These are phyloP conservation scores for Pseudotulostoma volvatum DNA, from an alignment of 495 filamentous ascomycete species.

Conservation along the genomic window DNA sequence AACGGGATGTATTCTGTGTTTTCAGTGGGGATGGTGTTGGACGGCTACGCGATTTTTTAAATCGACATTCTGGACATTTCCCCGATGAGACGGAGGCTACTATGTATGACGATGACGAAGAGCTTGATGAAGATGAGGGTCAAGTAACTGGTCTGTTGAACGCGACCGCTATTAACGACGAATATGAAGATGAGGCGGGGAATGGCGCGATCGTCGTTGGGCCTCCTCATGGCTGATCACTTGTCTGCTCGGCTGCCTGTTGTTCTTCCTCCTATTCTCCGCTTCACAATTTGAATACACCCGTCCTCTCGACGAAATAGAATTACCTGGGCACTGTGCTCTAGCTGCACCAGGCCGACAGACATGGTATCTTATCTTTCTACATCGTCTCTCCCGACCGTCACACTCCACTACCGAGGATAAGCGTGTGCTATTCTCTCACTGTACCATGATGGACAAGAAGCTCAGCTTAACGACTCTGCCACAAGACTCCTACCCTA, in stretches of 20 bases:
- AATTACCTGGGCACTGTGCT: too few species aligned
- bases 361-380: neutral
- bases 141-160: constrained; percentile 40
- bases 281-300: neutral
- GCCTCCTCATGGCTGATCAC: constrained; percentile 27
- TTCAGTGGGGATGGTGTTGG: constrained; percentile 81
- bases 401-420: neutral
- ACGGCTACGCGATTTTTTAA: constrained; percentile 61
- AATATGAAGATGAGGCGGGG: constrained; percentile 25
- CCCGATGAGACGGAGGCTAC: constrained; percentile 30
- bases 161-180: constrained; percentile 34
- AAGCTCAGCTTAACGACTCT: neutral
- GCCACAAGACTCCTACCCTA: too few species aligned
- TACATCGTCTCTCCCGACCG: neutral
- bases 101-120: constrained; percentile 42
- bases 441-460: neutral
- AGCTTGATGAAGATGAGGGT: constrained; percentile 35
- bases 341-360: too few species aligned
- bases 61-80: constrained; percentile 21
- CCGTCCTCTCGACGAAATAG: neutral
- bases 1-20: constrained; percentile 90
- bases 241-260: constrained; percentile 10
- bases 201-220: constrained; percentile 27
- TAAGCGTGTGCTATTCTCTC: neutral
- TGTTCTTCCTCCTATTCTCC: constrained; percentile 7